These are phyloP conservation scores for Acacia acuminata DNA, from an alignment of 306 rosid species.

Conservation along the genomic window DNA sequence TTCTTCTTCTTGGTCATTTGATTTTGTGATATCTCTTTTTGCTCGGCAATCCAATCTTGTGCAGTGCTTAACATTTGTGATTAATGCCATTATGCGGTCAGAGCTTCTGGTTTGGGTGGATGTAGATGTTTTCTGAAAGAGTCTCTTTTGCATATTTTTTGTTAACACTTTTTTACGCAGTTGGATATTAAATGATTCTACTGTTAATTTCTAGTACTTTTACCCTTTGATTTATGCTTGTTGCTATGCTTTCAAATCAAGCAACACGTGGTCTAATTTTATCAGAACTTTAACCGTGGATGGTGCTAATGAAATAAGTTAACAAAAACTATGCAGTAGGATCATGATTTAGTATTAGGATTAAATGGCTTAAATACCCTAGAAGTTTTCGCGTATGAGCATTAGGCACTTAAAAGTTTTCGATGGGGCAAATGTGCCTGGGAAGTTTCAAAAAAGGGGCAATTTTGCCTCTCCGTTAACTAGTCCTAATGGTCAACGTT, in stretches of 20 bases:
- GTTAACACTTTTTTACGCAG: not conserved
- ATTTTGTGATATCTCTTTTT: slow-evolving; percentile 2
- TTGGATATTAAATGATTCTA: not conserved
- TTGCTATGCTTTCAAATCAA: not conserved
- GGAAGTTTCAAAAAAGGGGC: no score
- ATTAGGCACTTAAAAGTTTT: no score
- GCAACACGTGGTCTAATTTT: not conserved
- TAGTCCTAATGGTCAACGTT: no score
- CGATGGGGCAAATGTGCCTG: no score
- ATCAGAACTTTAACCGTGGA: slow-evolving; percentile 3
- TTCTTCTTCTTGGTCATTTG: slow-evolving; percentile 7
- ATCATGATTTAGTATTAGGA: not conserved
- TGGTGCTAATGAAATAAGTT: not conserved
- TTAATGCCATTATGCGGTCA: not conserved
- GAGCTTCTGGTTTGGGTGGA: not conserved
- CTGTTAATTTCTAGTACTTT: not conserved
- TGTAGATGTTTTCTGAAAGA: not conserved
- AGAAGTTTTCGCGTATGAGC: no score
- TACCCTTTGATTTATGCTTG: not conserved
- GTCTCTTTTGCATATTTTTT: not conserved
- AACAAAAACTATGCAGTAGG: not conserved
- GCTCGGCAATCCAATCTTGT: slow-evolving; percentile 16
- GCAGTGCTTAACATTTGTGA: not conserved
- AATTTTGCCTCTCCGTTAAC: no score
- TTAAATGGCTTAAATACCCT: no score